A percentile compares a stretch with the other conserved stretches of the same genome.
Evolutionary conservation across 1,139 yeast species (phyloP).

Genomic region (Torulaspora globosa): DNA sequence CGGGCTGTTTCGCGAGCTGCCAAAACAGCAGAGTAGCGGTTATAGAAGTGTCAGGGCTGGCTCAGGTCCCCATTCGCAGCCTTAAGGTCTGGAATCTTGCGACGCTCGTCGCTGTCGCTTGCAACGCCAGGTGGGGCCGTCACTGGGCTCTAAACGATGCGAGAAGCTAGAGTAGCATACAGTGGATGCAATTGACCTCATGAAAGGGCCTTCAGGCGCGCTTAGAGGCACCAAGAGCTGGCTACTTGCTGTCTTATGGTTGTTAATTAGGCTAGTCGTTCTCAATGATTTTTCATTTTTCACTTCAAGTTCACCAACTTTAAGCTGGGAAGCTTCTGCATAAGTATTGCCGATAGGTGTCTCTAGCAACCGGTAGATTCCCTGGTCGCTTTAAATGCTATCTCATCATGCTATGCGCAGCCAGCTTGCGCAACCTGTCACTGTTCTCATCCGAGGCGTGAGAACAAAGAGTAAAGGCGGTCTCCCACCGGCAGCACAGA

Average conservation of each 20-base stretch:
- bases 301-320: conserved; percentile 1
- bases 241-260: background rate
- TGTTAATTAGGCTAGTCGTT: background rate
- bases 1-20: background rate
- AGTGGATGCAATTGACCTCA: no score
- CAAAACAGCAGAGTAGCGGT: background rate
- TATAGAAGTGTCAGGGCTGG: background rate
- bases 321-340: background rate
- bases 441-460: conserved; percentile 41
- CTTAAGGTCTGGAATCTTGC: no score
- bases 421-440: conserved; percentile 11
- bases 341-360: background rate
- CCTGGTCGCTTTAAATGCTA: background rate
- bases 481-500: conserved; percentile 58
- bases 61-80: background rate
- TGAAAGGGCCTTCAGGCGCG: no score
- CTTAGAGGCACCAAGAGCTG: no score
- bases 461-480: conserved; percentile 42
- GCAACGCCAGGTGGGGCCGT: no score
- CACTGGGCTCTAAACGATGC: no score
- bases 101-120: no score
- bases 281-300: background rate
- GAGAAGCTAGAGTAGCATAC: no score
- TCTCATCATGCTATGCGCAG: background rate
- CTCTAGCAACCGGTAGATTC: no score